Conservation (phyloP, 2,329 filamentous ascomycete species). For the Aspergillus chevalieri region DNA sequence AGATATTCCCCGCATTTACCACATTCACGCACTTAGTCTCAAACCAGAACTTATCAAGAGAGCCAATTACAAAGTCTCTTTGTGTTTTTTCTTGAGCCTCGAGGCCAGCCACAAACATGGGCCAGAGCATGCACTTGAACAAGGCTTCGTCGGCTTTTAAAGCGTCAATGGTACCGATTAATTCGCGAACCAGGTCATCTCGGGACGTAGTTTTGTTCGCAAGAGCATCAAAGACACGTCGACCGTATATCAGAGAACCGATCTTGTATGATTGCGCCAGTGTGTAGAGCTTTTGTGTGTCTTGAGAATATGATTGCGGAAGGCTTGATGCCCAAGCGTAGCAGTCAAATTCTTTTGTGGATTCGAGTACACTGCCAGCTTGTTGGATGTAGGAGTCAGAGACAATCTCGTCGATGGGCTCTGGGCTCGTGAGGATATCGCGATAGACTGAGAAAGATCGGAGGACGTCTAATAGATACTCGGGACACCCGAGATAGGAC, state of each 20-base stretch:
- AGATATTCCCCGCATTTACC: constrained; percentile 24
- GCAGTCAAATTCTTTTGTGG: constrained; percentile 19
- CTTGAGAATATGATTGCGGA: constrained; percentile 9
- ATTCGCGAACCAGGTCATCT: constrained; percentile 15
- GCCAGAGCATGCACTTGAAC: constrained; percentile 32
- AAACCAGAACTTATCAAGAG: constrained; percentile 24
- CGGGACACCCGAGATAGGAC: constrained; percentile 32
- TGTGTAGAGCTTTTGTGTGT: constrained; percentile 16
- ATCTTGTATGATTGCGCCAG: constrained; percentile 25
- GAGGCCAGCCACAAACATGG: constrained; percentile 29
- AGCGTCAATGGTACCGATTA: constrained; percentile 19
- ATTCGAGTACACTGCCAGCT: constrained; percentile 12
- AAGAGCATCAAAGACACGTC: constrained; percentile 24
- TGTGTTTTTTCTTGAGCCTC: constrained; percentile 19
- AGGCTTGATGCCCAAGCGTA: constrained; percentile 20
- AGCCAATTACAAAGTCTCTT: constrained; percentile 17
- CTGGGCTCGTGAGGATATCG: constrained; percentile 13
- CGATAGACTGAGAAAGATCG: constrained; percentile 21
- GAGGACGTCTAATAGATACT: constrained; percentile 24
- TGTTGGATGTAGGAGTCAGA: constrained; percentile 6
- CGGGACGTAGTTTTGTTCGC: constrained; percentile 5
- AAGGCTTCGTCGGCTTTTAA: constrained; percentile 18
- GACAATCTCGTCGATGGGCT: not conserved
- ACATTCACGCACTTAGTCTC: constrained; percentile 27
- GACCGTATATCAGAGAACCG: constrained; percentile 25